A percentile compares a stretch with the other conserved stretches of the same genome.
Conservation (phyloP, 1,284 basidiomycete genomes). For the Moesziomyces globuligerus region DNA sequence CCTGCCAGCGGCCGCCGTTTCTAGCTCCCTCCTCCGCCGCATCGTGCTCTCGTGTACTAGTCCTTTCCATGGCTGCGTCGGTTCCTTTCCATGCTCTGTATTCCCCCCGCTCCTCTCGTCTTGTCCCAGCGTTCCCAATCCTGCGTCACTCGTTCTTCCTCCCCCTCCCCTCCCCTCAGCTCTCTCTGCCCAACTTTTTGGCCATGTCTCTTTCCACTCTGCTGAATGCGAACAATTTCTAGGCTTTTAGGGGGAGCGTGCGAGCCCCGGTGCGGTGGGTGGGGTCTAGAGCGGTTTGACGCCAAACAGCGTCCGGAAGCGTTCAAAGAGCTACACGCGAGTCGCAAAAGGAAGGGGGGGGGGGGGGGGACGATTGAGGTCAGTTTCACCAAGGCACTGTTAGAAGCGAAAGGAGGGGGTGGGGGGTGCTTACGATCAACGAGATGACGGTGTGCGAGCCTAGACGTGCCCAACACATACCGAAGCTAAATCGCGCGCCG, state of each 20-base stretch:
- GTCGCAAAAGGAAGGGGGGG: neutral
- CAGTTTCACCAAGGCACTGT: no score
- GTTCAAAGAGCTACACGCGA: conserved; percentile 55
- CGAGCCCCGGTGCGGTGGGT: no score
- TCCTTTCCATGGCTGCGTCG: no score
- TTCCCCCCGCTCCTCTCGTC: neutral
- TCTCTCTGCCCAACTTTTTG: neutral
- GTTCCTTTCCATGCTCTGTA: no score
- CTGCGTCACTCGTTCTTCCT: no score
- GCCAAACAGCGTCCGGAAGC: conserved; percentile 51
- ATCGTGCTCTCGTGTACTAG: neutral
- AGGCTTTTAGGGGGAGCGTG: neutral
- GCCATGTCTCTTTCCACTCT: no score
- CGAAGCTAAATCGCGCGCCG: no score
- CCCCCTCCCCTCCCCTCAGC: neutral
- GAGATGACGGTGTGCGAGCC: conserved; percentile 57
- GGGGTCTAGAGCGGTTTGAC: conserved; percentile 48
- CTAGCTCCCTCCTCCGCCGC: neutral
- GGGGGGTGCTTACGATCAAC: conserved; percentile 34
- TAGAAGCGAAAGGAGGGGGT: neutral
- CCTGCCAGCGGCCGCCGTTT: conserved; percentile 41
- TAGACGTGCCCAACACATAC: conserved; percentile 58
- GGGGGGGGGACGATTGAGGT: neutral
- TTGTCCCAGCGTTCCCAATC: no score
- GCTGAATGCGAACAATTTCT: conserved; percentile 22